Conservation (phyloP, 331 rosid species). For the Saraca asoca region DNA sequence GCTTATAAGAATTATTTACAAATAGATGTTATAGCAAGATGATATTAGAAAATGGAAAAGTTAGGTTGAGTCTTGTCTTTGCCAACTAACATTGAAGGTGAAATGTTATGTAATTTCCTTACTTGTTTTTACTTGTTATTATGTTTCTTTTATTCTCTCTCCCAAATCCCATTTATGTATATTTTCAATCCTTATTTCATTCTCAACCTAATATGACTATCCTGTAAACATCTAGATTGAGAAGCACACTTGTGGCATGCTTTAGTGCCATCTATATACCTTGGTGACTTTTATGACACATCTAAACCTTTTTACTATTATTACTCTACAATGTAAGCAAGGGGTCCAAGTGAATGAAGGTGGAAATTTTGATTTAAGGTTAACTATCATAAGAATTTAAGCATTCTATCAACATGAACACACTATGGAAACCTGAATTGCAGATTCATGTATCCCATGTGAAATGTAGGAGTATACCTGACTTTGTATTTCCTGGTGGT, state of each 20-base stretch:
- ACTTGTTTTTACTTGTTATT: too few species aligned
- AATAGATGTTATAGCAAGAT: not conserved
- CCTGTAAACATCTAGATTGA: not conserved
- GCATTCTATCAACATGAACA: not conserved
- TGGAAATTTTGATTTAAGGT: not conserved
- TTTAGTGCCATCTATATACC: constrained; percentile 15
- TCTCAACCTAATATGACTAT: too few species aligned
- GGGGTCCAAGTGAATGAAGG: not conserved
- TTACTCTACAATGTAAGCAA: not conserved
- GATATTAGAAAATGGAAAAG: constrained; percentile 14
- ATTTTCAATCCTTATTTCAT: too few species aligned
- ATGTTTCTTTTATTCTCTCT: too few species aligned
- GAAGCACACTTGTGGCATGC: not conserved
- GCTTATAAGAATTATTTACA: constrained; percentile 6
- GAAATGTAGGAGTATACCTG: not conserved
- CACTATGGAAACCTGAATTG: not conserved
- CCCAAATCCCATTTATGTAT: too few species aligned
- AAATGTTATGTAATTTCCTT: too few species aligned
- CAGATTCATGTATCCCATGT: not conserved
- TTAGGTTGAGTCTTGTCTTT: constrained; percentile 13
- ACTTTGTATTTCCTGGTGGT: not conserved
- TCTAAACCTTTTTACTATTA: not conserved
- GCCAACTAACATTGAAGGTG: not conserved
- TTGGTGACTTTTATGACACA: not conserved
- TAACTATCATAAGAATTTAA: not conserved